Evolutionary conservation across 139 green algal species (phyloP).

Genomic region (Ettlia oleoabundans): DNA sequence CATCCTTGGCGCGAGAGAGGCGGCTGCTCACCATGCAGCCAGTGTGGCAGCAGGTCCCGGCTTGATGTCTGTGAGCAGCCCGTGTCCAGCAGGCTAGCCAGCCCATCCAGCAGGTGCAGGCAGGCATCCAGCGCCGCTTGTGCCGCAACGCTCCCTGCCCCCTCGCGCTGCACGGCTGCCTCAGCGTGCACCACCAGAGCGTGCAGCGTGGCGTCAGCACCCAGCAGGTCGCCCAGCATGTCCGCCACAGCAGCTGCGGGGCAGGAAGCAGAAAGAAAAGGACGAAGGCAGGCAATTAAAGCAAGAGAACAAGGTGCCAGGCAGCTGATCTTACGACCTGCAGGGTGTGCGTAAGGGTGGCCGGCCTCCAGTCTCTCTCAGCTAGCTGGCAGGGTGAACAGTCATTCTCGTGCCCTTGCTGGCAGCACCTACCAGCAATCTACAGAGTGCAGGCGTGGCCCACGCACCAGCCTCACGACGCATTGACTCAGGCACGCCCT

Average conservation of each 20-base stretch:
- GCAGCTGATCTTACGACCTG: too few relatives aligned
- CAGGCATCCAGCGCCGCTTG: slow-evolving; percentile 2
- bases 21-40: too few relatives aligned
- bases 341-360: too few relatives aligned
- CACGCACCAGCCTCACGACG: slow-evolving; percentile 6
- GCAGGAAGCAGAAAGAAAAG: too few relatives aligned
- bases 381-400: too few relatives aligned
- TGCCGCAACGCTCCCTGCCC: neutral
- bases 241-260: neutral
- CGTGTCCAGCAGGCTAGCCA: slow-evolving; percentile 7
- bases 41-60: neutral
- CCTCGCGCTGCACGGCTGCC: neutral
- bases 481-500: slow-evolving; percentile 18
- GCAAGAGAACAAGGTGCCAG: neutral
- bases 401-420: too few relatives aligned
- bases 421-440: too few relatives aligned
- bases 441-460: too few relatives aligned
- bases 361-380: too few relatives aligned
- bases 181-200: neutral
- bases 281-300: neutral
- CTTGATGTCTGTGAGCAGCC: too few relatives aligned
- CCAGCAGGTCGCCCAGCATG: slow-evolving; percentile 17
- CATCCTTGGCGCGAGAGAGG: too few relatives aligned
- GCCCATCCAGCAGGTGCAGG: neutral
- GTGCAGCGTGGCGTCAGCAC: neutral